Base-by-base conservation (phyloP, 768 basidiomycete species). In the Kwoniella europaea region DNA sequence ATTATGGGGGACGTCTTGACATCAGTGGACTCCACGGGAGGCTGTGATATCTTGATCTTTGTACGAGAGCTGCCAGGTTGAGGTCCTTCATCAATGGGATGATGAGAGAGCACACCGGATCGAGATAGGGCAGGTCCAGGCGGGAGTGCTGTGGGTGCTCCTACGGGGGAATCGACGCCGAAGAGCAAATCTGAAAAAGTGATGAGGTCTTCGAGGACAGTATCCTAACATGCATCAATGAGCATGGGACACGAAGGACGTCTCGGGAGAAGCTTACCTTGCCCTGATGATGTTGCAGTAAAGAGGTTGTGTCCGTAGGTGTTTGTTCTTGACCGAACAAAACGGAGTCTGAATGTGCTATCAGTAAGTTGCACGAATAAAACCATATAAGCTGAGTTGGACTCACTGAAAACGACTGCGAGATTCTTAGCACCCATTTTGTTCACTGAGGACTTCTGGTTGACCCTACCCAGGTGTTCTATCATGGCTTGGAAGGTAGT, bases 371-470 rank as follows among this genome's bases (percentile, higher is more conserved):
- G 35, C 35, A 35, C 29, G 18, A 5, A 41, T 2, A 5, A 16
- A 15, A 20, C 54, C 3, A 44, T 24, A 46, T 16, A n/a, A 15
- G 15, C 35, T 35, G 35, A 13, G 46, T 10, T 50, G 61, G 41
- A 69, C 74, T 44, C 62, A 80, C 91, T 91, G 84, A 96, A 95
- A 3, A 94, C 90, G 58, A 97, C 94, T 3, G 93, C 92, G 24
- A 97, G 85, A 79, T 96, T 97, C 86, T 82, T 93, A 3, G 90
- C 86, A 76, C 94, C 94, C 94, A 97, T 97, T 84, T 95, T 96
- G 81, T 95, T 97, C 80, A 88, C 89, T 29, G 90, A 89, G 22
- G 86, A 86, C 44, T 86, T 86, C 4, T 89, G 85, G 2, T 89
- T 88, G 15, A 97, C 89, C 15, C 90, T 87, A 2, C 90, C 86